These are phyloP conservation scores for Penicillium antarcticum DNA, from an alignment of 495 filamentous ascomycete species.

Conservation along the genomic window DNA sequence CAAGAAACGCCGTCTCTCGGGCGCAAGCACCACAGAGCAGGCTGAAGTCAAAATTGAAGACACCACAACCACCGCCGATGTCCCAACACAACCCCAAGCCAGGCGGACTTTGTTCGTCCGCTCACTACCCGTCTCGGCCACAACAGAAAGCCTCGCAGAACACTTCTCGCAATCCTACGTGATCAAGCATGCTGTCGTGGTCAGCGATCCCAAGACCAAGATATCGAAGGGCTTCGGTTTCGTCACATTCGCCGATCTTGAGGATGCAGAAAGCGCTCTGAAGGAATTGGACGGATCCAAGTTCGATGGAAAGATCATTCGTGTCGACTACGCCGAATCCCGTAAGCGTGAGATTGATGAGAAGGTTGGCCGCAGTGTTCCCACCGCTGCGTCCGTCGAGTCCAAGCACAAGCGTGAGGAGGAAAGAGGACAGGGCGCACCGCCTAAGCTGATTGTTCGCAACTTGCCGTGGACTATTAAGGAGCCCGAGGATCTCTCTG, in stretches of 20 bases:
- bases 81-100: slow-evolving; percentile 32
- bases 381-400: slow-evolving; percentile 43
- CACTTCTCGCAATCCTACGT: slow-evolving; percentile 93
- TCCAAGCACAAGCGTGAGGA: slow-evolving; percentile 56
- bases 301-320: slow-evolving; percentile 76
- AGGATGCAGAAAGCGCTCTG: slow-evolving; percentile 79
- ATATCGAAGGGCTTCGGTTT: slow-evolving; percentile 90
- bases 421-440: slow-evolving; percentile 53
- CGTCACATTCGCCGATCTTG: slow-evolving; percentile 90
- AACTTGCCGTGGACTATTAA: slow-evolving; percentile 98
- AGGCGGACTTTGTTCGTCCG: slow-evolving; percentile 83
- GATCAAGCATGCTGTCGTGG: slow-evolving; percentile 88
- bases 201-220: slow-evolving; percentile 77
- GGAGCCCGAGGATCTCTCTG: slow-evolving; percentile 68
- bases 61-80: slow-evolving; percentile 19
- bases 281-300: slow-evolving; percentile 70
- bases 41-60: slow-evolving; percentile 20
- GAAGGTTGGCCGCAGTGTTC: slow-evolving; percentile 44
- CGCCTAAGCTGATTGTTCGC: slow-evolving; percentile 86
- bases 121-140: slow-evolving; percentile 71
- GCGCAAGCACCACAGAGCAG: slow-evolving; percentile 14
- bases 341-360: slow-evolving; percentile 67
- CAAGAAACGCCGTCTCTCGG: slow-evolving; percentile 33
- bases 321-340: slow-evolving; percentile 82
- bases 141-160: slow-evolving; percentile 77